A percentile compares a stretch with the other conserved stretches of the same genome.
Conservation (phyloP, 371 early-diverging fungal genomes). For the Mucor sp. region DNA sequence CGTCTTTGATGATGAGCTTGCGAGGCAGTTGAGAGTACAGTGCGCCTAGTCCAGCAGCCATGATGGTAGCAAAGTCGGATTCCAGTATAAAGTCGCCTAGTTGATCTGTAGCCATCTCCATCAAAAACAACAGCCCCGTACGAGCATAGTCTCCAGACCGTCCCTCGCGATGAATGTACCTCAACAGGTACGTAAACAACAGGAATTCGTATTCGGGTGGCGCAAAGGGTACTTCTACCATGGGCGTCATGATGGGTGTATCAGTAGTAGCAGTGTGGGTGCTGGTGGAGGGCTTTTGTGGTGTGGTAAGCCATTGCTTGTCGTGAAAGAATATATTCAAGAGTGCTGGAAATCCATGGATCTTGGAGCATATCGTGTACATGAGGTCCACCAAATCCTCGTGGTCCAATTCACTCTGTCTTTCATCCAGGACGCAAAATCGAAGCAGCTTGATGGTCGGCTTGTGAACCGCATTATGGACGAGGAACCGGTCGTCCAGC, state of each 20-base stretch:
- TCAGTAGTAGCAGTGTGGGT: background rate
- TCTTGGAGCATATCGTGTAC: conserved; percentile 89
- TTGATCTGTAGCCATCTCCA: conserved; percentile 79
- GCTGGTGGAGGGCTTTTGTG: conserved; percentile 41
- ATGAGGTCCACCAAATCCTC: conserved; percentile 87
- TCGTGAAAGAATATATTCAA: conserved; percentile 92
- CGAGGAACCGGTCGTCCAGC: conserved; percentile 85
- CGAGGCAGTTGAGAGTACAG: conserved; percentile 92
- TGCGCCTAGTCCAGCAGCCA: conserved; percentile 88
- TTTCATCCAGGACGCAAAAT: conserved; percentile 64
- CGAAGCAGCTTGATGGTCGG: conserved; percentile 82
- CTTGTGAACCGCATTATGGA: conserved; percentile 88
- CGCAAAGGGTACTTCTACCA: conserved; percentile 22
- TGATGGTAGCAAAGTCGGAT: conserved; percentile 81
- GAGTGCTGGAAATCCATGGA: conserved; percentile 86
- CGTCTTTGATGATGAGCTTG: conserved; percentile 64
- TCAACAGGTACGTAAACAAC: conserved; percentile 83
- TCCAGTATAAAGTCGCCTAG: conserved; percentile 80
- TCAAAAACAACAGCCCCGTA: conserved; percentile 84
- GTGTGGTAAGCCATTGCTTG: conserved; percentile 72
- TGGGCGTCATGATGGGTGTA: background rate
- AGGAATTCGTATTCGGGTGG: conserved; percentile 77
- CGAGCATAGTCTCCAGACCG: conserved; percentile 88
- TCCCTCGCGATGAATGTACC: conserved; percentile 88
- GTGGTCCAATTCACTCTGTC: conserved; percentile 68